A percentile compares a stretch with the other conserved stretches of the same genome.
Conservation (phyloP, 208 protist species). For the Endotrypanum monterogeii region DNA sequence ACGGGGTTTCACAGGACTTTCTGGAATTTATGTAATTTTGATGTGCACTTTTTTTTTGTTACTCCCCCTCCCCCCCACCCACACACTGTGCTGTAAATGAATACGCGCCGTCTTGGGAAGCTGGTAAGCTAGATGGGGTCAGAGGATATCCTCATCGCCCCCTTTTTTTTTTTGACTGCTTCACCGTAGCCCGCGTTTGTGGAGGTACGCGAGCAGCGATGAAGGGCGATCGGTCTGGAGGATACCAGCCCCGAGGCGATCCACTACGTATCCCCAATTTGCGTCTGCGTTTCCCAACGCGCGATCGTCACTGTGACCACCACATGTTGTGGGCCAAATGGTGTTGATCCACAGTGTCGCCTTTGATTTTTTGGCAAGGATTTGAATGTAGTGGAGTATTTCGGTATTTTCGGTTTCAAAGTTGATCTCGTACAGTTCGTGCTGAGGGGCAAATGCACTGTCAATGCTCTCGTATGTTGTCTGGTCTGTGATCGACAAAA, state of each 20-base stretch:
- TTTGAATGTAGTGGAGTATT: conserved; percentile 37
- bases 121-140: neutral
- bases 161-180: too few relatives aligned
- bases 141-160: neutral
- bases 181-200: conserved; percentile 33
- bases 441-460: conserved; percentile 30
- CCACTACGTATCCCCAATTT: conserved; percentile 62
- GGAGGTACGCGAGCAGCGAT: conserved; percentile 55
- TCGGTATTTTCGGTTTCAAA: conserved; percentile 47
- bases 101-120: neutral
- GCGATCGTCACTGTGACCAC: conserved; percentile 64
- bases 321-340: conserved; percentile 64
- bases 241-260: conserved; percentile 49
- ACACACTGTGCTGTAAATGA: neutral
- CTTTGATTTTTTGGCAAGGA: conserved; percentile 31
- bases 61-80: too few relatives aligned
- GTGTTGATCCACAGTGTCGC: conserved; percentile 70
- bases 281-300: conserved; percentile 50
- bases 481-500: conserved; percentile 41
- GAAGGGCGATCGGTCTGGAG: conserved; percentile 63
- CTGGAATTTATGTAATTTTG: too few relatives aligned
- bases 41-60: too few relatives aligned
- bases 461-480: conserved; percentile 49
- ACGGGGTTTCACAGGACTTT: too few relatives aligned
- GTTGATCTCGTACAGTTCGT: conserved; percentile 64